Percentiles rank a stretch among this genome's conserved stretches.
Evolutionary conservation across 1,284 basidiomycete genomes (phyloP).

Genomic region (Pseudozyma sp.): DNA sequence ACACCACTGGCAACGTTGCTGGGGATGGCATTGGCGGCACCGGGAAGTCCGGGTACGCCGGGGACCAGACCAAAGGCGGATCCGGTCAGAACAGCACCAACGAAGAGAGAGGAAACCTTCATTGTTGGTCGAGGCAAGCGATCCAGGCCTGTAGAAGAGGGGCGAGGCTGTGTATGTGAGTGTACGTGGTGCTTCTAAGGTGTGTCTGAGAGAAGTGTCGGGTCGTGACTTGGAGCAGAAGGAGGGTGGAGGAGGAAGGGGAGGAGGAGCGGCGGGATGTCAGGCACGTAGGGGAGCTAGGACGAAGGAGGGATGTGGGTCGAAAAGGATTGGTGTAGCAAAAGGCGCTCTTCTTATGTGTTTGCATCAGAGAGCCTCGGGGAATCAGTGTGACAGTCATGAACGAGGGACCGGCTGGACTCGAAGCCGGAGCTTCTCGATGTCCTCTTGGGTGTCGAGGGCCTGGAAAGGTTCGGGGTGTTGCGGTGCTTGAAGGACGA

Average conservation of each 20-base stretch:
- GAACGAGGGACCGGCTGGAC: too few relatives aligned
- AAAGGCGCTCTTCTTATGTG: too few relatives aligned
- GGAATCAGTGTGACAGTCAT: too few relatives aligned
- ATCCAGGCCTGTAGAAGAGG: neutral
- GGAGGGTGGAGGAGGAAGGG: neutral
- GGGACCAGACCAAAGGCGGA: slow-evolving; percentile 8
- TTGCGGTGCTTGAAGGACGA: too few relatives aligned
- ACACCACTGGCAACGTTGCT: neutral
- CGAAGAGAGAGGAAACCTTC: slow-evolving; percentile 32
- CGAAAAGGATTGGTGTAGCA: too few relatives aligned
- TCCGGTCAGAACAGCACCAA: slow-evolving; percentile 20
- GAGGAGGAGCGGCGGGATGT: too few relatives aligned
- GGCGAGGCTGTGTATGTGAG: neutral
- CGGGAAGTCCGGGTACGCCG: slow-evolving; percentile 6
- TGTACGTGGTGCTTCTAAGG: neutral
- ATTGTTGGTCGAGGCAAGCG: slow-evolving; percentile 6
- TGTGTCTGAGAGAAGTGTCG: neutral
- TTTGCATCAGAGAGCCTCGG: too few relatives aligned
- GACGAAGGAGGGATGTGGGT: too few relatives aligned
- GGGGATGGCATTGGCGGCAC: slow-evolving; percentile 3
- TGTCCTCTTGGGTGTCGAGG: too few relatives aligned
- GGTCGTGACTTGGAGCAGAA: neutral
- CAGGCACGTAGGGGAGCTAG: too few relatives aligned
- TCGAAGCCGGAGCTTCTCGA: too few relatives aligned
- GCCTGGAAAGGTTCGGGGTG: too few relatives aligned